Evolutionary conservation across 2,329 filamentous ascomycete genomes (phyloP), one percentile per base, ranked within the genome.

Genomic region (Monosporascus sp.): DNA sequence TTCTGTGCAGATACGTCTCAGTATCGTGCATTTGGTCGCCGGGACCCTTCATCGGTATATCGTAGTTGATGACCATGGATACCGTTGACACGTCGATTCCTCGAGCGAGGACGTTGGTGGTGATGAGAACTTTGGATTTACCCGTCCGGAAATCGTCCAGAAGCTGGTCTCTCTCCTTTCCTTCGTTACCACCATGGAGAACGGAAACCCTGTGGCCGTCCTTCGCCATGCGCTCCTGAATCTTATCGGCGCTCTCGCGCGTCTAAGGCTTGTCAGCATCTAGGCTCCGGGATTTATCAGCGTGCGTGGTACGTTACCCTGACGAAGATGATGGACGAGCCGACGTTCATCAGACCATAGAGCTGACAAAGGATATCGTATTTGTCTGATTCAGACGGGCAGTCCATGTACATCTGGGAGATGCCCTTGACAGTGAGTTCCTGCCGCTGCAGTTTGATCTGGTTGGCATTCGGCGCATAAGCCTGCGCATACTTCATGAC

Each of bases 41-140:
- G 34, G 80, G 74, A 41, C 88, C 85, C 66, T 87, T 86, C 77
- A 87, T 88, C 24, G 87, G 87, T 53, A 90, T 88, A 62, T 90
- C 88, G 72, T 99, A 99, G 77, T 99, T 99, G 78, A 99, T 91
- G 51, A 99, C 94, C 86, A 99, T 94, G 9, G 91, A 96, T 15
- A 99, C 94, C 27, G 74, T 95, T 72, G 68, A 97, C 76, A 85
- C 82, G 66, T 99, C 94, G 64, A 99, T 97, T 68, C 94, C 94
- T 67, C 94, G 91, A 8, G 94, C 89, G 54, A 99, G 82, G 38
- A 99, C 92, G 66, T 99, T 99, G 62, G 94, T 99, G 1, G 94
- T 95, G 66, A 99, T 97, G 57, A 99, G 85, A 8, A 99, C 94
- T 76, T 99, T 99, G 65, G 90, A 90, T 54, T 86, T 81, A 39